Conservation (phyloP, 1,284 basidiomycete species). For the Cryptococcus deneoformans region DNA sequence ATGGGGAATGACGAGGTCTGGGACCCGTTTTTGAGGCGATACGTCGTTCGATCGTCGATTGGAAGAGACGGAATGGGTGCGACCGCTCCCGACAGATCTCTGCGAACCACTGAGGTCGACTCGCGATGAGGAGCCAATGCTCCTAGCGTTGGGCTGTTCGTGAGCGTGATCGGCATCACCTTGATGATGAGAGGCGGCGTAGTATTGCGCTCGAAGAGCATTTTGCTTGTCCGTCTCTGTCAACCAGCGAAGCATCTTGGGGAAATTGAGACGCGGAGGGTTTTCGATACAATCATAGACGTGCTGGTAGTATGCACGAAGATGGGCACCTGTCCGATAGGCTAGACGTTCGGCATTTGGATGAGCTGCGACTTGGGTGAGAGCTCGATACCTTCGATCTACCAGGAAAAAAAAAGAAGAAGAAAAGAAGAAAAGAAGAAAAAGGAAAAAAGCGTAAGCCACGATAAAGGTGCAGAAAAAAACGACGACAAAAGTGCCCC, state of each 20-base stretch:
- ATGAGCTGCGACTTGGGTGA: slow-evolving; percentile 43
- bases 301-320: slow-evolving; percentile 43
- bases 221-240: slow-evolving; percentile 30
- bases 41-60: not conserved
- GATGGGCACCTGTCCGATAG: slow-evolving; percentile 33
- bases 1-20: not conserved
- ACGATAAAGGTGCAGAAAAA: slow-evolving; percentile 5
- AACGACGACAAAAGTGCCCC: slow-evolving; percentile 8
- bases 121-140: slow-evolving; percentile 4
- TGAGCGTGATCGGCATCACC: no score
- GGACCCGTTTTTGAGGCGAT: not conserved
- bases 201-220: slow-evolving; percentile 27
- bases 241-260: slow-evolving; percentile 41
- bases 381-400: slow-evolving; percentile 41
- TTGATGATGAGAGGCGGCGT: slow-evolving; percentile 14
- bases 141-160: slow-evolving; percentile 3
- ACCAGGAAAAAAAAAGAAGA: not conserved
- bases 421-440: not conserved
- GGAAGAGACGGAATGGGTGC: slow-evolving; percentile 3
- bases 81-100: slow-evolving; percentile 11
- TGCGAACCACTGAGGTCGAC: not conserved
- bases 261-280: slow-evolving; percentile 37
- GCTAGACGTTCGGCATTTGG: slow-evolving; percentile 37
- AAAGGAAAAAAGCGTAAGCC: not conserved
- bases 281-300: slow-evolving; percentile 40